phyloP scores from a whole-genome alignment of 1,284 basidiomycete species.

The Ceratobasidium theobromae region DNA sequence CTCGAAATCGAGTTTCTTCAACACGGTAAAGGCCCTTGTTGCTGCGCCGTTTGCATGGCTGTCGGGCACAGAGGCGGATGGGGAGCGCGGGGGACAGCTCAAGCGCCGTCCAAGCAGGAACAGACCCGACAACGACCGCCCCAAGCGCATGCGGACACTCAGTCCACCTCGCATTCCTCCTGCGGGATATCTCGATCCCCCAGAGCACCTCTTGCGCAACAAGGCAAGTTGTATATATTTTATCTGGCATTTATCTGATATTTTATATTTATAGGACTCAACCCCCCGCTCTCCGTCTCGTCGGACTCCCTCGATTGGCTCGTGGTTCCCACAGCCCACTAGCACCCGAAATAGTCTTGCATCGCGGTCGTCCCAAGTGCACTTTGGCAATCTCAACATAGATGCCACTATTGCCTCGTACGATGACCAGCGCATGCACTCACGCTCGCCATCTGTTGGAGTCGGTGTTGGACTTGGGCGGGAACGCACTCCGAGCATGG shows the following conservation, averaged over 20 bases:
- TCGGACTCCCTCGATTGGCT: conserved; percentile 5
- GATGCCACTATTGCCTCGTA: conserved; percentile 19
- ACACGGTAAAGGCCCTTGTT: conserved; percentile 59
- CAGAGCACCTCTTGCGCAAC: conserved; percentile 39
- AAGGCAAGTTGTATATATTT: too few species aligned
- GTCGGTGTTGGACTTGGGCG: conserved; percentile 10
- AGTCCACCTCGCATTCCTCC: conserved; percentile 49
- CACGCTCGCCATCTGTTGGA: conserved; percentile 18
- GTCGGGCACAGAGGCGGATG: neutral
- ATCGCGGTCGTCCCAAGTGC: conserved; percentile 13
- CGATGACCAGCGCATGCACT: conserved; percentile 14
- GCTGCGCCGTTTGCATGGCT: conserved; percentile 63
- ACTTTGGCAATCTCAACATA: conserved; percentile 20
- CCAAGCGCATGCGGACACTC: conserved; percentile 58
- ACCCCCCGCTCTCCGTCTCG: conserved; percentile 8
- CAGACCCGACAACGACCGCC: conserved; percentile 33
- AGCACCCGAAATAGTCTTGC: conserved; percentile 27
- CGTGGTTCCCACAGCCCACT: conserved; percentile 22
- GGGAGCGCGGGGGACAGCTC: neutral
- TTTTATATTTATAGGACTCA: too few species aligned
- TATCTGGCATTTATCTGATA: neutral
- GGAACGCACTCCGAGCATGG: conserved; percentile 12
- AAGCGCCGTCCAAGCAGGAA: conserved; percentile 14
- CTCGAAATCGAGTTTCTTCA: conserved; percentile 33
- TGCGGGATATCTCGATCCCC: conserved; percentile 58